Conservation (phyloP, 2,329 filamentous ascomycete genomes). For the Aspergillus ochraceus region DNA sequence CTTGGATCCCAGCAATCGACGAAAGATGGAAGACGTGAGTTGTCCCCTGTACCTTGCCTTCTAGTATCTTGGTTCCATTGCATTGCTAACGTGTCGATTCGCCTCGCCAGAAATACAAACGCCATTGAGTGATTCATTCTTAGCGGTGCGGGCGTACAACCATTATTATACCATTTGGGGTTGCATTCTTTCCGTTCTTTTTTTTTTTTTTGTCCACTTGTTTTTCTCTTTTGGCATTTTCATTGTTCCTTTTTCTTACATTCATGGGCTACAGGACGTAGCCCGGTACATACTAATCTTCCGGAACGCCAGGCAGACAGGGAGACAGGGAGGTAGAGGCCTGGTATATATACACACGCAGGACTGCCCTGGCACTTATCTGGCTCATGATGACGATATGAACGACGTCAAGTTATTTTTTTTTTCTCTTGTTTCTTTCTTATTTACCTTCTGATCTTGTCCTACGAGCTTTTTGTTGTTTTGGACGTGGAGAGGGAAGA, state of each 20-base stretch:
- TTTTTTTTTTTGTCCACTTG: background rate
- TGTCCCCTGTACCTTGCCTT: background rate
- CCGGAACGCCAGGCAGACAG: background rate
- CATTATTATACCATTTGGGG: background rate
- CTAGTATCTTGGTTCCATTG: too few relatives aligned
- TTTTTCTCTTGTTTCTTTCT: background rate
- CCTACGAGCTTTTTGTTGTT: background rate
- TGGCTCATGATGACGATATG: slow-evolving; percentile 5
- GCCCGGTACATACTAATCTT: slow-evolving; percentile 4
- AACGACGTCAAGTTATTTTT: slow-evolving; percentile 3
- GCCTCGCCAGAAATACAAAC: slow-evolving; percentile 44
- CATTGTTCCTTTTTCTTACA: background rate
- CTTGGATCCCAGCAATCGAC: slow-evolving; percentile 77
- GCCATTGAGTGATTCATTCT: slow-evolving; percentile 27
- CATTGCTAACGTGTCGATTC: background rate
- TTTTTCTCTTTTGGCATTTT: slow-evolving; percentile 1
- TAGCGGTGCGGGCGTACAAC: background rate
- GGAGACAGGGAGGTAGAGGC: background rate
- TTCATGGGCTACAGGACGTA: slow-evolving; percentile 3
- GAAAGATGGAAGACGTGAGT: slow-evolving; percentile 86
- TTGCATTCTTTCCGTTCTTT: background rate
- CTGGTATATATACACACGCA: background rate
- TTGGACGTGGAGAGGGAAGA: background rate
- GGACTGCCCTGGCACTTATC: background rate
- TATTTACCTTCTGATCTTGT: background rate